Base-by-base conservation (phyloP, 495 filamentous ascomycete species). In the Trichoderma reesei region DNA sequence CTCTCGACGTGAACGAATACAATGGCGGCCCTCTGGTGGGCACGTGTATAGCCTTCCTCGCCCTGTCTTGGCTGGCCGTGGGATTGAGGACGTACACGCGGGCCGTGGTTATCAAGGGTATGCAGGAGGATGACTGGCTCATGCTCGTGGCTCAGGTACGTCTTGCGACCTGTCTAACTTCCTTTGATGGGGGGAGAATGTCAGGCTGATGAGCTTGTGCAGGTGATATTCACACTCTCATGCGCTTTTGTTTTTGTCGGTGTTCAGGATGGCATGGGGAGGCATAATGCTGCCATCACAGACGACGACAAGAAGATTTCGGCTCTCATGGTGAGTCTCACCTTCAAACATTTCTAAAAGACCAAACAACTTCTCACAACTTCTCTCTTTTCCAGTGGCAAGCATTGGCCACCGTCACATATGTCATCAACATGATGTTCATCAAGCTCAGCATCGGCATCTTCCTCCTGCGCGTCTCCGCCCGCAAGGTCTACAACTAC, bases 371-470 rank as follows among this genome's bases (percentile, higher is more conserved):
- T 56, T 7, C 51, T 56, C 2, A 56, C 14, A 26, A 26, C 26
- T 26, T 26, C 26, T 34, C 31, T 56, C 8, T 11, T 18, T 63
- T 67, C 41, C 67, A 74, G 71, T 77, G 71, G 64, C 76, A 78
- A 69, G 72, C 73, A 1, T 63, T 78, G 1, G 72, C 75, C 6
- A 75, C 73, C 7, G 71, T 72, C 4, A 67, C 74, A 5, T 78
- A 78, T 41, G 64, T 78, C 26, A 62, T 66, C 8, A 72, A 74
- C 65, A 78, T 78, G 76, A 75, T 73, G 74, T 71, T 76, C 68
- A 77, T 78, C 69, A 78, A 78, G 67, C 66, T 78, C 14, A 75
- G 73, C 66, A 76, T 78, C 56, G 76, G 71, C n/a, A 67, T 75
- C 26, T 78, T 78, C 61, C 71, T 78, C 39, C 69, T 77, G 7